Base-by-base conservation (phyloP, 345 rosid genomes). In the Rhizophora mangle region DNA sequence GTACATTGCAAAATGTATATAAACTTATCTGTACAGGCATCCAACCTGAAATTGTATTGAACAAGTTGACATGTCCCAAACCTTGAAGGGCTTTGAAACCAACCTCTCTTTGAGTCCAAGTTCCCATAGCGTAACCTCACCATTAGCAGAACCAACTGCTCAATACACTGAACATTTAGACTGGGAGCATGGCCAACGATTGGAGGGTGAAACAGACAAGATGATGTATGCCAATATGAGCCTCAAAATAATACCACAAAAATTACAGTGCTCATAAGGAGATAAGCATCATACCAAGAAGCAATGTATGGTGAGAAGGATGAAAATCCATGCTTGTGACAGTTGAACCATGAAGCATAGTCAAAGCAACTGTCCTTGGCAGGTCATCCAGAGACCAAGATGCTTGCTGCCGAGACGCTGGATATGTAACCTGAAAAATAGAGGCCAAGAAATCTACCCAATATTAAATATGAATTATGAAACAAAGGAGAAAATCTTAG, bases 271-370 rank as follows among this genome's bases (percentile, higher is more conserved):
- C 54, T 26, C n/a, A 34, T n/a, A 55, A 54, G 19, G 60, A 60
- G 60, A 67, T 37, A 68, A 66, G 3, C 54, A n/a, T 60, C 67
- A 72, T 88, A 93, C 98, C 97, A 60, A 93, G 94, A 79, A 93
- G 94, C 78, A 82, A 55, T 1, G 85, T 80, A 22, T 87, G 84
- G 63, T 82, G 86, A 60, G 83, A 66, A 72, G 98, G 97, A 79
- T 87, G 94, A 76, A 93, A 91, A 73, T 89, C 97, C 96, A 93
- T 80, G 97, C 98, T 93, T 64, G 76, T 85, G 69, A 89, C 94
- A 63, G 75, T 27, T 63, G 97, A 91, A 49, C 94, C 96, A 77
- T 84, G 96, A 74, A 83, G 92, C 81, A 87, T 60, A n/a, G 83
- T 70, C 51, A 86, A 63, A 78, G 91, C 98, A 43, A 82, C 88